These are phyloP conservation scores for Penstemon davidsonii DNA, from an alignment of 257 asterid genomes.

Conservation along the genomic window DNA sequence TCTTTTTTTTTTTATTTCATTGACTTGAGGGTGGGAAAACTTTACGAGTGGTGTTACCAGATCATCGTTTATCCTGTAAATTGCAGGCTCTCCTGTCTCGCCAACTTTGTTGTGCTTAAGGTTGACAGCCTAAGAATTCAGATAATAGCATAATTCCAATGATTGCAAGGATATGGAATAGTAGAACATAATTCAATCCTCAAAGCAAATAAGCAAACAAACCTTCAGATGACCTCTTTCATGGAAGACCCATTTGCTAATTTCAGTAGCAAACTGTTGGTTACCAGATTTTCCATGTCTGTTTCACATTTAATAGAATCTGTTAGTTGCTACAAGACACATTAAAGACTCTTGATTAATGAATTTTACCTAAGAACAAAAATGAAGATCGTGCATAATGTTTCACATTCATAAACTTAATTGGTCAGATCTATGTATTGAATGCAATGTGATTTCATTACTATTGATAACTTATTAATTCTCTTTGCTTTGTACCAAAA, in stretches of 20 bases:
- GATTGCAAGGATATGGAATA: background rate
- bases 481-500: too few species aligned
- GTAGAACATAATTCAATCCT: slow-evolving; percentile 1
- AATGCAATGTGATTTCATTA: slow-evolving; percentile 8
- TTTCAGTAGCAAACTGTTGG: slow-evolving; percentile 69
- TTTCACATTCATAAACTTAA: background rate
- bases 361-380: background rate
- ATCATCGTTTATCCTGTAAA: slow-evolving; percentile 79
- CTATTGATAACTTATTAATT: background rate
- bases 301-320: slow-evolving; percentile 30
- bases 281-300: slow-evolving; percentile 80
- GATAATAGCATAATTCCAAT: slow-evolving; percentile 19
- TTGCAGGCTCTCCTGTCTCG: slow-evolving; percentile 70
- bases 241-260: slow-evolving; percentile 91
- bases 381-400: background rate
- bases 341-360: slow-evolving; percentile 9
- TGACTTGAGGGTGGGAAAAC: too few species aligned
- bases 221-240: slow-evolving; percentile 89
- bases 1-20: background rate
- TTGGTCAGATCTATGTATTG: background rate
- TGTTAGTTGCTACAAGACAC: slow-evolving; percentile 27
- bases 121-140: slow-evolving; percentile 57
- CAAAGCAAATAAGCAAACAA: slow-evolving; percentile 14
- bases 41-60: slow-evolving; percentile 40
- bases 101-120: slow-evolving; percentile 74